Evolutionary conservation across 2,329 filamentous ascomycete species (phyloP).

Genomic region (Pseudopyrenochaeta lycopersici): DNA sequence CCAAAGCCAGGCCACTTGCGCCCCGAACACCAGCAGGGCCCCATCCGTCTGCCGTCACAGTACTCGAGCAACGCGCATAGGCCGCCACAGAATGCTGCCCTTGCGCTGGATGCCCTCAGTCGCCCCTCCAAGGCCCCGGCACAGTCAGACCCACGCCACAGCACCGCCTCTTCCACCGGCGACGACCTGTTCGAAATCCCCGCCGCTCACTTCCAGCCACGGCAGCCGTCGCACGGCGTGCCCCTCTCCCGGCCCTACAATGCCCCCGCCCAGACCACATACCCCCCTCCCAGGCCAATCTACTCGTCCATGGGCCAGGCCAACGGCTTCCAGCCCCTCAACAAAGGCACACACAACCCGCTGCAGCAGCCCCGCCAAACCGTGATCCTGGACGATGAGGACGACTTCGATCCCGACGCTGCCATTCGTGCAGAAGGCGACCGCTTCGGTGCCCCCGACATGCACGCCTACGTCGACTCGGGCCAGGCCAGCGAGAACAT

Average conservation of each 20-base stretch:
- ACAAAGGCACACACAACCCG: constrained; percentile 37
- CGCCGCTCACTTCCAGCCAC: constrained; percentile 43
- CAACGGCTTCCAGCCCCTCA: constrained; percentile 52
- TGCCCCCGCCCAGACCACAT: constrained; percentile 52
- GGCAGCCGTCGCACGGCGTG: constrained; percentile 43
- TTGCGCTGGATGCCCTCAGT: constrained; percentile 10
- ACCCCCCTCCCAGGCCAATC: constrained; percentile 60
- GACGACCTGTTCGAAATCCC: constrained; percentile 49
- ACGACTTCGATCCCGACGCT: constrained; percentile 59
- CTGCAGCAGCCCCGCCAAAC: constrained; percentile 50
- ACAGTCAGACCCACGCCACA: constrained; percentile 32
- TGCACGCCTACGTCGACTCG: constrained; percentile 72
- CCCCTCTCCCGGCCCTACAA: constrained; percentile 61
- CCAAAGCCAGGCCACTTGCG: constrained; percentile 59
- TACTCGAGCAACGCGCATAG: constrained; percentile 14
- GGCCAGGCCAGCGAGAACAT: constrained; percentile 77
- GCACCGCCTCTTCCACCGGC: constrained; percentile 35
- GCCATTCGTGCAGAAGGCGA: constrained; percentile 56
- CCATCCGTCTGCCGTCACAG: constrained; percentile 34
- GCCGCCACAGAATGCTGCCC: constrained; percentile 6
- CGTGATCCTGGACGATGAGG: constrained; percentile 52
- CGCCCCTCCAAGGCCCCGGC: constrained; percentile 25
- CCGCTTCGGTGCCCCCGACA: constrained; percentile 63
- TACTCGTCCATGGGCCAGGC: constrained; percentile 61
- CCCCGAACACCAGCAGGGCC: constrained; percentile 59